Percentiles rank a stretch among this genome's conserved stretches.
These are phyloP conservation scores for Spirogloea muscicola DNA, from an alignment of 139 green algal genomes.

Conservation along the genomic window DNA sequence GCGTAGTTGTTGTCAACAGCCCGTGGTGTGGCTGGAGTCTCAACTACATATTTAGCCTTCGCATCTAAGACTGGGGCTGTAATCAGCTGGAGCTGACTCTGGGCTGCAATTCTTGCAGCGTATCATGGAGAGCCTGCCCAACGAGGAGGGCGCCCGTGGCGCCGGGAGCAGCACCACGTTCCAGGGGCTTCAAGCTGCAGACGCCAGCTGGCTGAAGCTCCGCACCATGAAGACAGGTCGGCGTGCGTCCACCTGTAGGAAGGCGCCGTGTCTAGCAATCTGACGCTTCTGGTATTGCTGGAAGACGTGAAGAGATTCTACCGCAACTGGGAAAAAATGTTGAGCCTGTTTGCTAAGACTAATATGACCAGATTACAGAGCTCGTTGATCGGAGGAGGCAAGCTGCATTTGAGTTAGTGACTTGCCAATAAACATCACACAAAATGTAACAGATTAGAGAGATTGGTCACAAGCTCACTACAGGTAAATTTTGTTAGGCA, in stretches of 20 bases:
- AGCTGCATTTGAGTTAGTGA: background rate
- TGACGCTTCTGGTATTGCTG: background rate
- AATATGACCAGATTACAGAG: background rate
- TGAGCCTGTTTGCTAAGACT: background rate
- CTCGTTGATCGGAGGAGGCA: background rate
- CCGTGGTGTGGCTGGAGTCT: no score
- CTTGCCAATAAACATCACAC: background rate
- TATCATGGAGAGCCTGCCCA: constrained; percentile 13
- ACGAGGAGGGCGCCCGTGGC: constrained; percentile 13
- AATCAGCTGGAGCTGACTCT: no score
- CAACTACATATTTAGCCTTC: no score
- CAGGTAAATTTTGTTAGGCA: constrained; percentile 10
- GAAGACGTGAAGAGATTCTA: background rate
- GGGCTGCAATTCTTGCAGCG: no score
- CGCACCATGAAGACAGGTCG: constrained; percentile 46
- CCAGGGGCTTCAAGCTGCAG: constrained; percentile 62
- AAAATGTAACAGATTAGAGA: background rate
- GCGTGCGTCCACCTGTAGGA: background rate
- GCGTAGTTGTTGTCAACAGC: no score
- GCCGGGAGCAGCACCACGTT: constrained; percentile 48
- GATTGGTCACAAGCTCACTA: background rate
- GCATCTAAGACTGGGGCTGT: no score
- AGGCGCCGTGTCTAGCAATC: background rate
- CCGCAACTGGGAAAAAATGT: background rate
- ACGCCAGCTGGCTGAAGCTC: constrained; percentile 66